Evolutionary conservation across 352 stramenopile species (phyloP), one percentile per base, ranked within the genome.

Genomic region (Aphanomyces stellatus): DNA sequence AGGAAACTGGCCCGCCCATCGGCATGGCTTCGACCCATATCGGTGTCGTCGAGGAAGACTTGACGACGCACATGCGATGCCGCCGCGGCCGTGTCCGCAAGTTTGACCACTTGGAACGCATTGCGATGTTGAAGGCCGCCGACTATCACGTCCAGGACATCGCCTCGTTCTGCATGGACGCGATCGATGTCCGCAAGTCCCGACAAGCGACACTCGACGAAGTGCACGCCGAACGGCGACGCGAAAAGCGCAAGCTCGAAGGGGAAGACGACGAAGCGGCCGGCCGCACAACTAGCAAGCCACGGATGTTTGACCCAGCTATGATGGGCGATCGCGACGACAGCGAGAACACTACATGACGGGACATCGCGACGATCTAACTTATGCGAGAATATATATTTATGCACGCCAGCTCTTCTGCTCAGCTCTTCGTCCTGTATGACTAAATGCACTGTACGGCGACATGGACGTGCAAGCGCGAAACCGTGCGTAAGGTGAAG

Each of bases 131-230:
- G 17, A 64, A 64, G 40, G 8, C 22, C 24, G 55, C 55, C 33
- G 37, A 64, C 17, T 64, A 64, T 35, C 19, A 64, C 27, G 55
- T 64, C 4, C 35, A 46, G 22, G 55, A 64, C 19, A 64, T 64
- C n/a, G 55, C 55, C 4, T 30, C 35, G 2, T 64, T 64, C 28
- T 64, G 55, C 22, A 43, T 64, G 22, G 55, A 64, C 25, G 55
- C 55, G n/a, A 51, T 64, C 25, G 55, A 64, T 11, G n/a, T 64
- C n/a, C 55, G 55, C 35, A 64, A 64, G 37, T 64, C 55, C 4
- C 33, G 55, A 28, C 25, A 35, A n/a, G 34, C 30, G 28, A 51
- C 55, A 24, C 28, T 40, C 30, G 41, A 67, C 6, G 41, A 67
- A 49, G 15, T 67, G 31, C 49, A n/a, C n/a, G n/a, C n/a, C n/a